Evolutionary conservation across 2,329 filamentous ascomycete species (phyloP).

Genomic region (Trichoderma atrobrunneum): DNA sequence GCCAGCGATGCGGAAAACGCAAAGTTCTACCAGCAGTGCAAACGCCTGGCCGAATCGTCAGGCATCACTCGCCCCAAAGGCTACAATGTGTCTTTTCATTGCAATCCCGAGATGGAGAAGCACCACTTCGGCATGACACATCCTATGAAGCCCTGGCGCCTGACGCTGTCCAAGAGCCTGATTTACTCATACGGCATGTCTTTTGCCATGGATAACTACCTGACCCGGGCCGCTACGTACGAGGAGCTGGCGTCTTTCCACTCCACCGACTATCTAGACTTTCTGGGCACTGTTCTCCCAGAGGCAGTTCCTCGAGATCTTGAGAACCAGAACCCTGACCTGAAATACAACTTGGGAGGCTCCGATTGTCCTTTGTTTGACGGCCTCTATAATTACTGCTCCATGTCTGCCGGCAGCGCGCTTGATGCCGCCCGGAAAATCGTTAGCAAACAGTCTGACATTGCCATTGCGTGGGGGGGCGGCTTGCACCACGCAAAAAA

Average conservation of each 20-base stretch:
- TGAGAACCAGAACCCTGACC: conserved; percentile 60
- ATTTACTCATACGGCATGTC: conserved; percentile 95
- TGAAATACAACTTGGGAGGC: conserved; percentile 80
- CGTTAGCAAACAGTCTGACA: conserved; percentile 81
- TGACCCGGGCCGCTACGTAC: conserved; percentile 77
- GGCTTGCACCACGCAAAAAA: conserved; percentile 96
- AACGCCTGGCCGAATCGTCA: conserved; percentile 56
- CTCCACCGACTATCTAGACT: conserved; percentile 84
- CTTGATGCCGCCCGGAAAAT: conserved; percentile 90
- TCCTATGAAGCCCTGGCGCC: conserved; percentile 98
- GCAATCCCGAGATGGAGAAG: conserved; percentile 90
- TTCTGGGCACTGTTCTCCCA: conserved; percentile 70
- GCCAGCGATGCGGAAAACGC: conserved; percentile 55
- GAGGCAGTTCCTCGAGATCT: conserved; percentile 63
- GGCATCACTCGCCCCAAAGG: conserved; percentile 78
- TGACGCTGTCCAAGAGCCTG: conserved; percentile 91
- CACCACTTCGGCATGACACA: conserved; percentile 97
- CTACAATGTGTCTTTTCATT: conserved; percentile 91
- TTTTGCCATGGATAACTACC: conserved; percentile 93
- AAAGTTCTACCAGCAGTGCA: conserved; percentile 56
- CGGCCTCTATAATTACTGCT: conserved; percentile 91
- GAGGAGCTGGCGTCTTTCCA: conserved; percentile 89
- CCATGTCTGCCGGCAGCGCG: conserved; percentile 85
- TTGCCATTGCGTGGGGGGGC: conserved; percentile 96
- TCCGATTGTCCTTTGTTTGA: conserved; percentile 97